Base-by-base conservation (phyloP, 305 asterid species). In the Fraxinus paxiana region DNA sequence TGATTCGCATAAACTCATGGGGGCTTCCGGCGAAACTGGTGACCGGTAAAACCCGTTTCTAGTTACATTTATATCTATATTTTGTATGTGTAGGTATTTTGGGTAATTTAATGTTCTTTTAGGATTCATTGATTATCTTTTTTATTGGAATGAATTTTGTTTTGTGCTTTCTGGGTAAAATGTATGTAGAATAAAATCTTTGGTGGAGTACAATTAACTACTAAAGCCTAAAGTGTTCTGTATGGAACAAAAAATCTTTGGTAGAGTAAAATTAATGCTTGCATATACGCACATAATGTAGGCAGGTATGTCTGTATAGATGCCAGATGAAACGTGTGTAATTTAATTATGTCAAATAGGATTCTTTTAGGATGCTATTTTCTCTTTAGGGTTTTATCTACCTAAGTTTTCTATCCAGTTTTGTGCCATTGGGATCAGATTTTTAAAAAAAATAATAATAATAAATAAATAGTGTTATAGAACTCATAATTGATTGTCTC, bases 21-120 rank as follows among this genome's bases (percentile, higher is more conserved):
- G 98, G 5, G 98, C 98, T 24, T 90, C 97, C 38, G 98, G 98
- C 12, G 98, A 95, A 93, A 86, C 97, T 2, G 98, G 98, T 20
- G 98, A 95, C 87, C 87, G 98, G 98, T 93, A 76, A 67, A 43
- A 38, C 71, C 75, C 76, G 33, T 76, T 77, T 34, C 28, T 76
- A 17, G 6, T 46, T 34, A 13, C 2, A 6, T 2, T 9, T 70
- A 2, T 83, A 33, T 31, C 26, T 41, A 22, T 31, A 30, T 41
- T 38, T 51, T 13, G 18, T 51, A 20, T 8, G 76, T 43, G 48
- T 28, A 46, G 33, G 67, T 34, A 48, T 34, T 61, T 2, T 78
- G 63, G 35, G 2, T 63, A 17, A 75, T 80, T 65, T 33, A 4
- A 17, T 1, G 54, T 70, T 41, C 65, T 15, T 54, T n/a, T n/a